Evolutionary conservation across 345 rosid genomes (phyloP).

Genomic region (Populus pruinosa): DNA sequence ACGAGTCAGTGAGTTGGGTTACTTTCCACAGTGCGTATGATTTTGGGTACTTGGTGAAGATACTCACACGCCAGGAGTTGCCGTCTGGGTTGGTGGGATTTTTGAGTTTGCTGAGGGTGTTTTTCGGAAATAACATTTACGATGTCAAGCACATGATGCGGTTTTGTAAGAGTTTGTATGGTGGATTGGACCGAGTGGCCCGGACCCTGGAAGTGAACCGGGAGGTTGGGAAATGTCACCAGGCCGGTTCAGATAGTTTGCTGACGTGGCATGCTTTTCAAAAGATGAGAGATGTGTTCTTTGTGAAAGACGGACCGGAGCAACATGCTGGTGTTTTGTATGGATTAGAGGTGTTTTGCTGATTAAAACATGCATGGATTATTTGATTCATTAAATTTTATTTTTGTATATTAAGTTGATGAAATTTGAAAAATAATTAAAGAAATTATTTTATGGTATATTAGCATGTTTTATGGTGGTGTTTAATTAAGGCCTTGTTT

Average conservation of each 20-base stretch:
- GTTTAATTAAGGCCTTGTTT: too few relatives aligned
- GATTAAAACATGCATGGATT: not conserved
- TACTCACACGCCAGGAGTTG: conserved; percentile 20
- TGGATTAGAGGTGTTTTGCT: conserved; percentile 18
- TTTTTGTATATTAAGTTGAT: not conserved
- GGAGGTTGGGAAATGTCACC: conserved; percentile 41
- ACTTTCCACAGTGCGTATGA: conserved; percentile 39
- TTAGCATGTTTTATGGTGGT: not conserved
- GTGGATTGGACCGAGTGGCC: conserved; percentile 32
- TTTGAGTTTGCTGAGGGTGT: conserved; percentile 19
- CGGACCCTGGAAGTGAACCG: conserved; percentile 14
- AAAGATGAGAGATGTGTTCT: conserved; percentile 35
- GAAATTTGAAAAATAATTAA: not conserved
- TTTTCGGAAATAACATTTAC: conserved; percentile 24
- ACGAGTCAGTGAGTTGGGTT: conserved; percentile 31
- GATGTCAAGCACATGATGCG: conserved; percentile 32
- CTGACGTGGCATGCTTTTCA: conserved; percentile 42
- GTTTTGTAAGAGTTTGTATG: conserved; percentile 23
- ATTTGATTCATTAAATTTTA: not conserved
- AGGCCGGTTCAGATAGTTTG: conserved; percentile 49
- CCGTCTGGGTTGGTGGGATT: conserved; percentile 18
- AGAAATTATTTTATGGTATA: not conserved
- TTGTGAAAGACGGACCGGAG: conserved; percentile 14
- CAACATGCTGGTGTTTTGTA: conserved; percentile 32
- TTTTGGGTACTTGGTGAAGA: conserved; percentile 31